Base-by-base conservation (phyloP, 345 rosid genomes). In the Moricandia arvensis region DNA sequence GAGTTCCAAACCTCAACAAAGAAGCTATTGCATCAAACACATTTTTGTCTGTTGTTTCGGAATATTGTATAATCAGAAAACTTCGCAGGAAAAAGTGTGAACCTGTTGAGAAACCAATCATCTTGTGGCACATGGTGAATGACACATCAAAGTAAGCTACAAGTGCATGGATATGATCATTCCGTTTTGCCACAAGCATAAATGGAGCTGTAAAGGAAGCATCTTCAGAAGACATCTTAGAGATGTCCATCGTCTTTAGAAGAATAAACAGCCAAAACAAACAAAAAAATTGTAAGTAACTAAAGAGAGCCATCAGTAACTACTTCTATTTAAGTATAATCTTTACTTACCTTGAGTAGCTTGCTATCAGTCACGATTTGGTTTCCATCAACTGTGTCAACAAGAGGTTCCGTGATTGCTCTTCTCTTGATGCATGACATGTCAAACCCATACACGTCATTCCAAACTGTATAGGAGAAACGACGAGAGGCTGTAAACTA, bases 31-130 rank as follows among this genome's bases (percentile, higher is more conserved):
- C 59, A 59, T 67, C 34, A 58, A 13, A 43, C 27, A 58, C 16
- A 34, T 13, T 5, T 49, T 49, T 49, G 9, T 16, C 4, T 68
- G 30, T 3, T 61, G 58, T 29, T 29, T 60, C 1, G 1, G 2
- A 18, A 55, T 12, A 18, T 6, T 6, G 1, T 0, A 11, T 26
- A 27, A n/a, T n/a, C n/a, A 66, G 51, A 33, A 75, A 38, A 15
- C 10, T 1, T 18, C 9, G 16, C 4, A 67, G 67, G 49, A 69
- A 35, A 41, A 71, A 72, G 9, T 38, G 79, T 31, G 43, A 30
- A 90, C 97, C 98, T 76, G 98, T 94, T 16, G 98, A 94, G 88
- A 94, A 94, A 71, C 97, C 97, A 77, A 86, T 88, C 79, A 88
- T 68, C 76, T 94, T 94, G 71, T 94, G 97, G 71, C 97, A 91